Percentiles rank a stretch among this genome's conserved stretches.
Evolutionary conservation across 106 monocot species (phyloP).

Genomic region (Phalaenopsis equestris): DNA sequence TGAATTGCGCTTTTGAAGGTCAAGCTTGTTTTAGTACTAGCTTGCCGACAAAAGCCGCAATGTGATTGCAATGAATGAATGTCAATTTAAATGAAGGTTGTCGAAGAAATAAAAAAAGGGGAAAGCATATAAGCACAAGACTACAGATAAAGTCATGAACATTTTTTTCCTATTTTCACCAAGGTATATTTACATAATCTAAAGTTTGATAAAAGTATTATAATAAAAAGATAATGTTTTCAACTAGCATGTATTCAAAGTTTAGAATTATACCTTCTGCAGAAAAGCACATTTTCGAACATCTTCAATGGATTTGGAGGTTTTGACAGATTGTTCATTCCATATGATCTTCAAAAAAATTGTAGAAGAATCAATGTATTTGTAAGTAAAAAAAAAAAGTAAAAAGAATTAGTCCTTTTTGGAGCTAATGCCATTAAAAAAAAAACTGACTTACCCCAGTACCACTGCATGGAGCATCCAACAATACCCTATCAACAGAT

Average conservation of each 20-base stretch:
- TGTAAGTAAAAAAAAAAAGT: constrained; percentile 1
- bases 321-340: constrained; percentile 65
- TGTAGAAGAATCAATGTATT: constrained; percentile 8
- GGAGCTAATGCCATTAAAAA: background rate
- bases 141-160: background rate
- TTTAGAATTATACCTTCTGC: constrained; percentile 62
- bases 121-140: background rate
- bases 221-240: background rate
- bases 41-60: background rate
- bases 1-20: background rate
- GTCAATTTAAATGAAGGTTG: background rate
- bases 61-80: background rate
- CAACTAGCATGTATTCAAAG: background rate
- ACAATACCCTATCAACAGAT: constrained; percentile 89
- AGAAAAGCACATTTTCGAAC: constrained; percentile 76
- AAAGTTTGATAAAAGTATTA: background rate
- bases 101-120: background rate
- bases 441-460: constrained; percentile 58
- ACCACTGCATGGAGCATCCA: constrained; percentile 99
- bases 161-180: background rate
- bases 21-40: background rate
- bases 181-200: background rate
- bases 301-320: constrained; percentile 73
- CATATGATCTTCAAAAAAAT: constrained; percentile 59
- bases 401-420: background rate